Conservation (phyloP, 495 filamentous ascomycete genomes). For the Podospora bellae-mahoneyi region DNA sequence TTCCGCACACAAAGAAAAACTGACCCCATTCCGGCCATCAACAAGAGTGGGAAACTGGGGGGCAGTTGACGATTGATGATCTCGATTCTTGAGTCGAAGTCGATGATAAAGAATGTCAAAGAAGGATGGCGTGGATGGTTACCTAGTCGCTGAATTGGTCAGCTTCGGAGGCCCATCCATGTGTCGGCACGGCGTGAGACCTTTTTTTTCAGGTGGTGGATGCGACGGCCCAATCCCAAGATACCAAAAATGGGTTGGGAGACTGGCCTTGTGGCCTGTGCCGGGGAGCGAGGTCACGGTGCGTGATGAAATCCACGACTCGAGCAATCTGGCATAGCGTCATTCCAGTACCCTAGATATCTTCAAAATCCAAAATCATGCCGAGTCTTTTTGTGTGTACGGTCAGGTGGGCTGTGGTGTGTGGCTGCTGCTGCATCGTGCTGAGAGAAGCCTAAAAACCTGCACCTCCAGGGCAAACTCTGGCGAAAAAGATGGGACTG, state of each 20-base stretch:
- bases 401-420: neutral
- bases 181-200: conserved; percentile 18
- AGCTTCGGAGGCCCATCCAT: conserved; percentile 11
- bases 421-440: neutral
- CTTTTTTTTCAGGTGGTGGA: neutral
- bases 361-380: too few species aligned
- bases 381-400: neutral
- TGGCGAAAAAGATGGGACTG: conserved; percentile 1
- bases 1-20: conserved; percentile 5
- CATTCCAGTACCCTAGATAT: neutral
- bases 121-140: neutral
- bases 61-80: neutral
- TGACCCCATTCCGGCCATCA: conserved; percentile 16
- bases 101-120: neutral
- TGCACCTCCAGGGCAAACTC: neutral
- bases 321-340: neutral
- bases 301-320: neutral
- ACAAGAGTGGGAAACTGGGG: conserved; percentile 8
- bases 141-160: conserved; percentile 15
- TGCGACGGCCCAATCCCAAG: conserved; percentile 11
- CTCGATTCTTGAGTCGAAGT: neutral
- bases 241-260: neutral
- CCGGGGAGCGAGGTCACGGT: neutral
- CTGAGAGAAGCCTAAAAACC: neutral
- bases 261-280: neutral